Base-by-base conservation (phyloP, 2,329 filamentous ascomycete species). In the Thelonectria blattea region DNA sequence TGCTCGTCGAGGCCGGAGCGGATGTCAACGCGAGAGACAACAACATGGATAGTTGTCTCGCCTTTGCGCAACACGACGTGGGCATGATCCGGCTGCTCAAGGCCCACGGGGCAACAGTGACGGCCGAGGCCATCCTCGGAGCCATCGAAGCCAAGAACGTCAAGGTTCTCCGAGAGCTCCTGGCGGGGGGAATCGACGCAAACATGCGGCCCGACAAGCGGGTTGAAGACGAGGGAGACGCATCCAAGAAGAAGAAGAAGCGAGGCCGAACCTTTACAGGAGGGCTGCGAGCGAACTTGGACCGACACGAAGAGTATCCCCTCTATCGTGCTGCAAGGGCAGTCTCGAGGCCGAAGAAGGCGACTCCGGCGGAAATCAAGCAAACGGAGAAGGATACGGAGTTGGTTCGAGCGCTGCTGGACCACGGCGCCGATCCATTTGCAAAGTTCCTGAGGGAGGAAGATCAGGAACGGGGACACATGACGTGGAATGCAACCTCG, bases 371-470 rank as follows among this genome's bases (percentile, higher is more conserved):
- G 14, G 14, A 4, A 15, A 15, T 24, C 7, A n/a, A n/a, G 14
- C 3, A 42, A 5, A 11, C 51, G 11, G 32, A 52, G 50, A 8
- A 8, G 11, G 14, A 5, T 1, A 8, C n/a, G 12, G 37, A 52
- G 24, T 30, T 69, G 12, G 43, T 70, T 17, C 46, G 59, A 3
- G 7, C 65, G 1, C 48, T 73, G 3, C 52, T 74, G 14, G 55
- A 65, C 1, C 63, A 71, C 32, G 72, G 72, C 2, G 71, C 68
- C 1, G 58, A 72, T 50, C 72, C 70, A 1, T 69, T 69, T 22
- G 64, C 60, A 9, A 63, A 53, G 7, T 66, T 67, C 17, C 14
- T 48, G 24, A 32, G 20, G 12, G 42, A 46, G 24, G 4, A 15
- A 12, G 5, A n/a, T 4, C 10, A 17, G 5, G 27, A 22, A 15